Conservation (phyloP, 352 stramenopile genomes). For the Pythium oligandrum region DNA sequence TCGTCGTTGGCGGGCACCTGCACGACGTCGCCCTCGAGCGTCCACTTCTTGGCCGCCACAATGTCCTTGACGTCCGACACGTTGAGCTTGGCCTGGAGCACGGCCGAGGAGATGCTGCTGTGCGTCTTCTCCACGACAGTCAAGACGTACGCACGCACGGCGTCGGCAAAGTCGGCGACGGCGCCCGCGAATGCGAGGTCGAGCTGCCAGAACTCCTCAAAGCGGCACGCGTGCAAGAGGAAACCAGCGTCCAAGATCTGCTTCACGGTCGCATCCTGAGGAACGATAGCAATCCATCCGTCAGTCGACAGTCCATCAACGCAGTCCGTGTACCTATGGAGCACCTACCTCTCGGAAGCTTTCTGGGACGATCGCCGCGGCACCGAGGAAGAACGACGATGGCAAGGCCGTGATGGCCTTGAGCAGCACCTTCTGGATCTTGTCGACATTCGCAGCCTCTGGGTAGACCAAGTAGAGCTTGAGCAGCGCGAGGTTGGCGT, state of each 20-base stretch:
- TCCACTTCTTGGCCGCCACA: slow-evolving; percentile 67
- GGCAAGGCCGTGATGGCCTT: slow-evolving; percentile 67
- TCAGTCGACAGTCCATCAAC: not conserved
- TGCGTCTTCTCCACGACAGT: slow-evolving; percentile 68
- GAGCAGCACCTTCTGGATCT: slow-evolving; percentile 60
- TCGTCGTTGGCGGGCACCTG: slow-evolving; percentile 66
- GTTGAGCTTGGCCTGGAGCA: slow-evolving; percentile 67
- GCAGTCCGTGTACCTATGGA: too few species aligned
- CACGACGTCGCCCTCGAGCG: slow-evolving; percentile 42
- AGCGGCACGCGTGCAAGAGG: slow-evolving; percentile 74
- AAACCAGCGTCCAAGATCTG: slow-evolving; percentile 51
- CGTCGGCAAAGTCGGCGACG: slow-evolving; percentile 62
- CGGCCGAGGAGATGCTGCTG: slow-evolving; percentile 45
- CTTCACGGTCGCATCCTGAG: slow-evolving; percentile 53
- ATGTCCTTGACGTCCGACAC: slow-evolving; percentile 57
- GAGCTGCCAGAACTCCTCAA: slow-evolving; percentile 79
- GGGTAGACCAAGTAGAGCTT: slow-evolving; percentile 83
- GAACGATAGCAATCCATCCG: slow-evolving; percentile 2
- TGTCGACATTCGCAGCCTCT: slow-evolving; percentile 38
- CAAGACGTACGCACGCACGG: slow-evolving; percentile 75
- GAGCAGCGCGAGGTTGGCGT: slow-evolving; percentile 76
- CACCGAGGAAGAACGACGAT: slow-evolving; percentile 75
- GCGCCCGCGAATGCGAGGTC: slow-evolving; percentile 54
- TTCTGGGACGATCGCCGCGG: slow-evolving; percentile 63
- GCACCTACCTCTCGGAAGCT: slow-evolving; percentile 49